These are phyloP conservation scores for Pisolithus microcarpus DNA, from an alignment of 768 basidiomycete species.

Conservation along the genomic window DNA sequence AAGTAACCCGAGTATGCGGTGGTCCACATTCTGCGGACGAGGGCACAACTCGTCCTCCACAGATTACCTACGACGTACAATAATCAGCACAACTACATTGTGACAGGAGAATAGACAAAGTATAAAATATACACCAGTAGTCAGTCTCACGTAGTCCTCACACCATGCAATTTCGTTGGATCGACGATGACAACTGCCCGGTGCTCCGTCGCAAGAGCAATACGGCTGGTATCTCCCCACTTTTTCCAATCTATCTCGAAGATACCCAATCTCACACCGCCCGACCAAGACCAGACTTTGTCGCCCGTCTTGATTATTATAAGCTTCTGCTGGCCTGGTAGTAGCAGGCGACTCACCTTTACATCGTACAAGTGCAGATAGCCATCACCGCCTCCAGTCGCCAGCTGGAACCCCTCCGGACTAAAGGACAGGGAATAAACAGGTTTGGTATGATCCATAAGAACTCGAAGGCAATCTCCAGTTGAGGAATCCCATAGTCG, in stretches of 20 bases:
- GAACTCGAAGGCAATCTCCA: conserved; percentile 65
- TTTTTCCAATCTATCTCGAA: conserved; percentile 76
- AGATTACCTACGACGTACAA: no score
- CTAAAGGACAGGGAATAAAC: conserved; percentile 74
- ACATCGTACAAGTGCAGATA: conserved; percentile 66
- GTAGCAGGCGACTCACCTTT: conserved; percentile 37
- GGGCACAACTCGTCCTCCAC: no score
- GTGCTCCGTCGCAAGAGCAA: conserved; percentile 66
- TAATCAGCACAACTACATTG: no score
- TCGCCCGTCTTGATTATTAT: conserved; percentile 32
- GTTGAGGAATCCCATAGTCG: conserved; percentile 79
- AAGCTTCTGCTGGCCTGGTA: conserved; percentile 1
- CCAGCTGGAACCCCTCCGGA: conserved; percentile 63
- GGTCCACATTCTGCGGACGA: no score
- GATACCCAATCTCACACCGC: conserved; percentile 55
- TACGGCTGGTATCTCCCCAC: conserved; percentile 45
- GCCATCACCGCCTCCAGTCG: conserved; percentile 77
- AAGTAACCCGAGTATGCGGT: no score
- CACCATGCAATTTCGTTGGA: conserved; percentile 38
- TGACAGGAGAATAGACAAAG: background rate
- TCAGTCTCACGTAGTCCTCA: background rate
- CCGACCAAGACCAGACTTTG: conserved; percentile 60
- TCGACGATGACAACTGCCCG: conserved; percentile 64
- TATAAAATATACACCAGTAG: conserved; percentile 1
- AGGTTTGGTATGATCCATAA: conserved; percentile 63